Conservation (phyloP, 441 rosid genomes). For the Cnidoscolus chayamansa region DNA sequence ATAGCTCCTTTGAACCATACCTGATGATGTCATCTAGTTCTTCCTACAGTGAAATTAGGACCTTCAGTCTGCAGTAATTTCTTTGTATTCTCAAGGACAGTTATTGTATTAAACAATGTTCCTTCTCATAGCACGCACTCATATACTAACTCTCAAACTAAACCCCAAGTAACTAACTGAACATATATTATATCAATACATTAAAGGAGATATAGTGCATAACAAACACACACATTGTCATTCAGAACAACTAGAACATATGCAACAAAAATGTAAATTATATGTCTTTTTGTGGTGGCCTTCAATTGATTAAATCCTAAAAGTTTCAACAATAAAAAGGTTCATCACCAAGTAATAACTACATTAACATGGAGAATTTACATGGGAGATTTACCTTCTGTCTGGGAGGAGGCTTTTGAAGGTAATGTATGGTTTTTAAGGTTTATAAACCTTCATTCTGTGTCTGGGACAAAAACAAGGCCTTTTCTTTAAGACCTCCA, state of each 20-base stretch:
- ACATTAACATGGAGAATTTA: not conserved
- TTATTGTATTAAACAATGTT: not conserved
- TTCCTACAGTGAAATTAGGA: conserved; percentile 53
- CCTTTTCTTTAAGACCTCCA: too few species aligned
- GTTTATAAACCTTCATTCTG: too few species aligned
- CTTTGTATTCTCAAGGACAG: not conserved
- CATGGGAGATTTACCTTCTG: not conserved
- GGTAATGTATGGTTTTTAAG: too few species aligned
- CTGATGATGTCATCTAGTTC: conserved; percentile 98
- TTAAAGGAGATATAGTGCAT: not conserved
- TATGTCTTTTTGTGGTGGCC: not conserved
- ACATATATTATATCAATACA: not conserved
- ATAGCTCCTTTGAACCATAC: conserved; percentile 96
- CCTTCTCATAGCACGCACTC: not conserved
- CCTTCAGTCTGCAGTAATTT: conserved; percentile 7
- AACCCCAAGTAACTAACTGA: not conserved
- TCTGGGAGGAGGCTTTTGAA: too few species aligned
- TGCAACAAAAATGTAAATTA: not conserved
- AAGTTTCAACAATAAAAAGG: not conserved
- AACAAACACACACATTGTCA: not conserved
- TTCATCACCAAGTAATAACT: not conserved
- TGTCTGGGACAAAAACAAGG: too few species aligned
- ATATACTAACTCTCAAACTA: not conserved
- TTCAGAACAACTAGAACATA: not conserved
- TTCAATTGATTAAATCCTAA: not conserved